Evolutionary conservation across 2,329 filamentous ascomycete species (phyloP), one percentile per base, ranked within the genome.

Genomic region (Nigrograna mackinnonii): DNA sequence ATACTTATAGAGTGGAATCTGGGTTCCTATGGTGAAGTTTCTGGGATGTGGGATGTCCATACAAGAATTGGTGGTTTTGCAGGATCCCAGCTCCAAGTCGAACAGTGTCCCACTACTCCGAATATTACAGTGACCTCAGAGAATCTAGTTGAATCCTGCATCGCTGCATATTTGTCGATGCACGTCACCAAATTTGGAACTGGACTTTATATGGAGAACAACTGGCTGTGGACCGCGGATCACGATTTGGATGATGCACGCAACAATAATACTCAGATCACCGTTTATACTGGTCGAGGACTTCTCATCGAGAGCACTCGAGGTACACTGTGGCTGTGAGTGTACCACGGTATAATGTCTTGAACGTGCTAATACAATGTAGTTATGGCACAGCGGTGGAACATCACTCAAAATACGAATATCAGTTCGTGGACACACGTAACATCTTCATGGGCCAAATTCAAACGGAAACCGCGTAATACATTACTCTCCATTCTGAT

Each of bases 181-280:
- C 73, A 75, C 36, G 46, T 83, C 35, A 83, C 81, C 4, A 65
- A 71, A 33, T 70, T 73, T 11, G 78, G 72, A 1, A 84, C 83
- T 2, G 60, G 60, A 1, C 78, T 85, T 30, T 95, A 95, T 69
- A 75, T 95, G 42, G 90, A 95, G 71, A 95, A 96, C 72, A 85
- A 80, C 37, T 96, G 91, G 91, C 84, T 88, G 67, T 96, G 91
- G 91, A 86, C 90, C 21, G 83, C 91, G 1, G 91, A 96, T 19
- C 61, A 65, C 73, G 89, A 95, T 64, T 85, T 96, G 18, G 91
- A 96, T 66, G 78, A 83, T 11, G 51, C 71, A 3, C 83, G 86
- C 57, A 82, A 89, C 68, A 81, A 73, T 44, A 64, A 64, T 45
- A 61, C 58, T 2, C 87, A 92, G 67, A 85, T 92, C 68, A 86